A percentile compares a stretch with the other conserved stretches of the same genome.
Conservation (phyloP, 1,284 basidiomycete genomes). For the Tranzscheliella williamsii region DNA sequence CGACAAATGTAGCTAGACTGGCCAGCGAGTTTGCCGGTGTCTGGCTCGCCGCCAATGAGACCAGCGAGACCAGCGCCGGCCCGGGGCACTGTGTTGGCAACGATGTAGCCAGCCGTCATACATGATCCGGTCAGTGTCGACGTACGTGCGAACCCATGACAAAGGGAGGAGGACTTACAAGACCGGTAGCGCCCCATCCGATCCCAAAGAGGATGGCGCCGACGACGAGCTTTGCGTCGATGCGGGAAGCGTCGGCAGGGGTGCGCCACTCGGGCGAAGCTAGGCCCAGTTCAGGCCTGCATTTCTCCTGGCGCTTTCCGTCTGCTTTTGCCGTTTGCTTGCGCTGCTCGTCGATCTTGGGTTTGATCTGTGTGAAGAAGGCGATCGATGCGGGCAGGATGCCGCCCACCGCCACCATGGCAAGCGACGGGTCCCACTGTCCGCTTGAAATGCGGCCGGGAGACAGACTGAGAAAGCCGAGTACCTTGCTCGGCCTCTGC, state of each 20-base stretch:
- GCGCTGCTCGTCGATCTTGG: constrained; percentile 21
- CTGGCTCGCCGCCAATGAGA: background rate
- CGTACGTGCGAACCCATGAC: background rate
- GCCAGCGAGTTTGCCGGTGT: constrained; percentile 1
- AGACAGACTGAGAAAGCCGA: constrained; percentile 43
- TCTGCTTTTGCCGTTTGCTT: background rate
- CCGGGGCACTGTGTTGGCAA: constrained; percentile 28
- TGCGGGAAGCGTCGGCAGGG: constrained; percentile 28
- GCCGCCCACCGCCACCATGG: constrained; percentile 63
- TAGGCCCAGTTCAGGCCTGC: constrained; percentile 11
- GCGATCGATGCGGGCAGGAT: constrained; percentile 63
- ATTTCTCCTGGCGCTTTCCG: constrained; percentile 4
- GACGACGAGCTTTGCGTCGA: constrained; percentile 43
- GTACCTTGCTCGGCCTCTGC: constrained; percentile 45
- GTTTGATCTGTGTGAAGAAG: constrained; percentile 45
- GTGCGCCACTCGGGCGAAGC: constrained; percentile 45
- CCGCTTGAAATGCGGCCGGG: constrained; percentile 8
- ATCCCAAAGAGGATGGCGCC: constrained; percentile 55
- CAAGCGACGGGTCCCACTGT: constrained; percentile 63
- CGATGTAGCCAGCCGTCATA: background rate
- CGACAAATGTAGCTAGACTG: constrained; percentile 13
- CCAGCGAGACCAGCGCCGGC: constrained; percentile 35
- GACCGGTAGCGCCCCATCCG: constrained; percentile 54
- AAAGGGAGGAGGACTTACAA: constrained; percentile 28
- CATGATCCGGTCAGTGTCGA: background rate